Conservation (phyloP, 139 green algal species). For the Chlorella sp. region DNA sequence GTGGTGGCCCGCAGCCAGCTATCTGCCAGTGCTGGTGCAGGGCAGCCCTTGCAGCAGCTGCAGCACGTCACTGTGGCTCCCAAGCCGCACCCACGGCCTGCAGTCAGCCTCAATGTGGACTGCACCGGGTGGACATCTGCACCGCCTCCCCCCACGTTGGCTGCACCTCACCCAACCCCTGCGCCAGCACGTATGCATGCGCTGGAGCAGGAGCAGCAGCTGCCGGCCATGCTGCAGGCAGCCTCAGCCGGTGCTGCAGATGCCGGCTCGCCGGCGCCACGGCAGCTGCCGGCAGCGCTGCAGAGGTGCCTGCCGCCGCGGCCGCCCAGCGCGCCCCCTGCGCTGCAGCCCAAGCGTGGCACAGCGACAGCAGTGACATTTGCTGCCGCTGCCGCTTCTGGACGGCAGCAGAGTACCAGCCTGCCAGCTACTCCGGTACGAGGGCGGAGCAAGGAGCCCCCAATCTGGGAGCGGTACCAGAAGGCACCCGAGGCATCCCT, state of each 20-base stretch:
- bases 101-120: not conserved
- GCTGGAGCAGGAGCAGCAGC: not conserved
- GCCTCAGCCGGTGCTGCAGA: not conserved
- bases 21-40: not conserved
- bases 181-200: not conserved
- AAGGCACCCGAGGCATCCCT: not conserved
- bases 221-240: not conserved
- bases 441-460: not conserved
- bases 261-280: not conserved
- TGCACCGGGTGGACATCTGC: not conserved
- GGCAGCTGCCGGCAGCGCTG: not conserved
- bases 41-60: not conserved
- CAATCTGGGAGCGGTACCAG: not conserved
- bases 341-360: not conserved
- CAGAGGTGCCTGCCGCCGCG: not conserved
- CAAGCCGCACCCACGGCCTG: not conserved
- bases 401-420: not conserved
- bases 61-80: not conserved
- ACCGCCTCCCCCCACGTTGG: not conserved
- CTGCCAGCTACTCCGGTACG: not conserved
- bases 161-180: not conserved
- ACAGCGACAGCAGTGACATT: not conserved
- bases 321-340: constrained; percentile 6
- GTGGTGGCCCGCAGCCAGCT: not conserved
- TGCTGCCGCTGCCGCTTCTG: not conserved